These are phyloP conservation scores for Bipolaris victoriae DNA, from an alignment of 2,329 filamentous ascomycete species.

Conservation along the genomic window DNA sequence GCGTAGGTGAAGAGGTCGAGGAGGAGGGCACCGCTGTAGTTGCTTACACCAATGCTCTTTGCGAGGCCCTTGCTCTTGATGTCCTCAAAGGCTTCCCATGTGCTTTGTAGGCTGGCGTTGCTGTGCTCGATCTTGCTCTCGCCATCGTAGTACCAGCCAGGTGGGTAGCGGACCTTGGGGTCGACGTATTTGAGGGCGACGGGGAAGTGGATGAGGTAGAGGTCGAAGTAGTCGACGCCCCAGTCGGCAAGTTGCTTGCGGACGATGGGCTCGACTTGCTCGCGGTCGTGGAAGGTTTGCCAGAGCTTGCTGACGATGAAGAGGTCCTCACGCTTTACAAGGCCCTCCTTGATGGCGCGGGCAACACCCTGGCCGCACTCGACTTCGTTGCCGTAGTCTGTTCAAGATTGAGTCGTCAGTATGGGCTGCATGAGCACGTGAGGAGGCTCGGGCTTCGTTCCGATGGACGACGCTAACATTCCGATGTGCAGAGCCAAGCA, in stretches of 20 bases:
- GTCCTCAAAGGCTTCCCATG: constrained; percentile 52
- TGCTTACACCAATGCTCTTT: constrained; percentile 48
- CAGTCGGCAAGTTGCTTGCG: constrained; percentile 59
- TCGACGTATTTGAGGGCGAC: constrained; percentile 70
- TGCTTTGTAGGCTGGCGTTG: constrained; percentile 43
- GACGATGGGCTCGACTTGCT: constrained; percentile 76
- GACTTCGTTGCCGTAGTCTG: constrained; percentile 50
- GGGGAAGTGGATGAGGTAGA: constrained; percentile 84
- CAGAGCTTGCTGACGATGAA: constrained; percentile 94
- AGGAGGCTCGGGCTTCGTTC: constrained; percentile 6
- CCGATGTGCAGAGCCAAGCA: constrained; percentile 21
- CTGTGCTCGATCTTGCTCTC: constrained; percentile 47
- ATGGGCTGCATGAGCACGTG: constrained; percentile 1
- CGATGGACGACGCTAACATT: constrained; percentile 20
- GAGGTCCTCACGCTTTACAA: constrained; percentile 68
- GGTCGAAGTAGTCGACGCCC: constrained; percentile 49
- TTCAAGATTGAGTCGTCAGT: constrained; percentile 3
- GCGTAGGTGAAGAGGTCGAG: constrained; percentile 63
- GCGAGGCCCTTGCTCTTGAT: constrained; percentile 42
- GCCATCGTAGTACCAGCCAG: constrained; percentile 46
- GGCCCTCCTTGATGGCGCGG: constrained; percentile 47
- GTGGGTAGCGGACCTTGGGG: constrained; percentile 45
- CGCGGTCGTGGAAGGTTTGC: constrained; percentile 86
- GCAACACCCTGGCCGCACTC: constrained; percentile 47
- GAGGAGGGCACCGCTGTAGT: constrained; percentile 50